phyloP scores from a whole-genome alignment of 2,329 filamentous ascomycete species.

The Colletotrichum camelliae region DNA sequence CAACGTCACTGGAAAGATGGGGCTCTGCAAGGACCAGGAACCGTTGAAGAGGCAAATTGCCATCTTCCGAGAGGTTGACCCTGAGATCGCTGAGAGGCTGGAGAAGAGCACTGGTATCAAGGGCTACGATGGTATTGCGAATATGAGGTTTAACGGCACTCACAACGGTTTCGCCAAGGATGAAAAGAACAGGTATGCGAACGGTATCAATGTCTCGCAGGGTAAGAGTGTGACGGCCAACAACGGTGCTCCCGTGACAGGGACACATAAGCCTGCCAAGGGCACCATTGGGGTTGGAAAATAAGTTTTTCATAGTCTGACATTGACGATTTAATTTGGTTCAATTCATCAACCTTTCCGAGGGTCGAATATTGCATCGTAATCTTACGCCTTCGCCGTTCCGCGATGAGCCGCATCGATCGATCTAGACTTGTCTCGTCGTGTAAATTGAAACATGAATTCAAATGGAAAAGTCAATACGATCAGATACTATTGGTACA shows the following conservation, averaged over 20 bases:
- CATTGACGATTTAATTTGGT: no score
- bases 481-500: no score
- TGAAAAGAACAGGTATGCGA: constrained; percentile 50
- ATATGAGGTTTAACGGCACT: constrained; percentile 62
- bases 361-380: no score
- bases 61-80: constrained; percentile 68
- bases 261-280: background rate
- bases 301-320: background rate
- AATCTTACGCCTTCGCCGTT: no score
- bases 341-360: no score
- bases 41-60: constrained; percentile 68
- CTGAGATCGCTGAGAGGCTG: constrained; percentile 60
- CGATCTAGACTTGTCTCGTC: no score
- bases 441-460: no score
- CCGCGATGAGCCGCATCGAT: no score
- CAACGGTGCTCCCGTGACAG: background rate
- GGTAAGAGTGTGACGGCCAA: background rate
- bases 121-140: constrained; percentile 62
- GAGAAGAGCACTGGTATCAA: constrained; percentile 69
- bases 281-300: background rate
- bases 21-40: constrained; percentile 60
- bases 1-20: constrained; percentile 68
- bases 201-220: constrained; percentile 43
- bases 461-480: no score
- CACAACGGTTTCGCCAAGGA: constrained; percentile 66